Evolutionary conservation across 306 rosid species (phyloP).

Genomic region (Coriaria nepalensis): DNA sequence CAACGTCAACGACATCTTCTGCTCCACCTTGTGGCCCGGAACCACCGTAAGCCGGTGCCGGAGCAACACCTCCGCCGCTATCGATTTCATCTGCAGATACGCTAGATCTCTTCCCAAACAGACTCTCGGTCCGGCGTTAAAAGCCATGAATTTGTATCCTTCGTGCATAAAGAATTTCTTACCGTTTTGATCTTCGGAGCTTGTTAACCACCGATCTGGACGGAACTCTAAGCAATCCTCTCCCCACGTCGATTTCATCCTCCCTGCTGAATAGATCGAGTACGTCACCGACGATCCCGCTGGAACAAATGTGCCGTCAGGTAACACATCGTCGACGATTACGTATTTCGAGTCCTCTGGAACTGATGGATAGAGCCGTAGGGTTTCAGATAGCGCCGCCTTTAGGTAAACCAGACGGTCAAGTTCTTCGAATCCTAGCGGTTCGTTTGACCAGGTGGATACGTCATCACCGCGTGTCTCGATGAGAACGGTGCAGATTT

Average conservation of each 20-base stretch:
- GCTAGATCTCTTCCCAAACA: constrained; percentile 90
- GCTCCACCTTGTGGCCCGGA: constrained; percentile 67
- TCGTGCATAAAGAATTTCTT: constrained; percentile 44
- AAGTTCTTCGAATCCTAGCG: constrained; percentile 60
- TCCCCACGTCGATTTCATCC: constrained; percentile 72
- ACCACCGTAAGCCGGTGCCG: constrained; percentile 56
- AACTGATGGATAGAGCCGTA: constrained; percentile 70
- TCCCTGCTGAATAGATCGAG: constrained; percentile 66
- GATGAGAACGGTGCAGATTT: constrained; percentile 39
- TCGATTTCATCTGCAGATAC: constrained; percentile 78
- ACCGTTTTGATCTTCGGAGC: constrained; percentile 21
- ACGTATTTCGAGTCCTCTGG: constrained; percentile 87
- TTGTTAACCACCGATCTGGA: constrained; percentile 76
- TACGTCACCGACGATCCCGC: constrained; percentile 77
- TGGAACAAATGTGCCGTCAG: constrained; percentile 77
- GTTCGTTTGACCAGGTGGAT: constrained; percentile 42
- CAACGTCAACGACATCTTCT: constrained; percentile 78
- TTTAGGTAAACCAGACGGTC: constrained; percentile 63
- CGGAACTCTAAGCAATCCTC: constrained; percentile 70
- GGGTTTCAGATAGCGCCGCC: constrained; percentile 74
- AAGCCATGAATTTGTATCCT: constrained; percentile 66
- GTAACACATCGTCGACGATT: constrained; percentile 48
- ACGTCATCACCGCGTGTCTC: constrained; percentile 57
- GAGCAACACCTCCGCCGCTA: constrained; percentile 64
- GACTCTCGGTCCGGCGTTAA: constrained; percentile 93